Evolutionary conservation across 345 rosid species (phyloP).

Genomic region (Carallia pectinifolia): DNA sequence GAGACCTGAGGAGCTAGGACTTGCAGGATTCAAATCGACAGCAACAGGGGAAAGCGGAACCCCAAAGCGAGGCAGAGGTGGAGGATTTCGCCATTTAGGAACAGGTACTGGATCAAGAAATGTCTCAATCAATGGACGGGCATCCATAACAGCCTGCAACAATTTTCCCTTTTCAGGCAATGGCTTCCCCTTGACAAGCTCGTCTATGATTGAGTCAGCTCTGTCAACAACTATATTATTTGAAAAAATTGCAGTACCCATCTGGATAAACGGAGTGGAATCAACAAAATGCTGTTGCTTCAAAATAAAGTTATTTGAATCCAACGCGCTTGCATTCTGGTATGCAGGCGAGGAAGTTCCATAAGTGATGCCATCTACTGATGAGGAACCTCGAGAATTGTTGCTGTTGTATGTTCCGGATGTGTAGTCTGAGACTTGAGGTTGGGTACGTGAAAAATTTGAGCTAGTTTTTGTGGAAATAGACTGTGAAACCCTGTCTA

Average conservation of each 20-base stretch:
- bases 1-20: too few species aligned
- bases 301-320: neutral
- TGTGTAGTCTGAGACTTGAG: neutral
- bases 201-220: neutral
- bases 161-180: neutral
- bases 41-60: too few species aligned
- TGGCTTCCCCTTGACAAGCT: neutral
- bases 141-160: neutral
- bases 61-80: neutral
- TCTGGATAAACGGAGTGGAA: neutral
- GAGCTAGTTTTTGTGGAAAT: neutral
- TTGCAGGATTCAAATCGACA: too few species aligned
- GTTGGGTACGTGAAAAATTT: neutral
- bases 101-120: neutral
- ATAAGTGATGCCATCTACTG: neutral
- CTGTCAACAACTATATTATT: neutral
- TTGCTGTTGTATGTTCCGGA: too few species aligned
- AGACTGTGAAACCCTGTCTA: neutral
- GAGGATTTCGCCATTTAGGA: conserved; percentile 1
- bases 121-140: conserved; percentile 1
- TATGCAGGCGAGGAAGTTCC: neutral
- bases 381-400: neutral
- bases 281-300: neutral
- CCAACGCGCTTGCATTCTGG: neutral
- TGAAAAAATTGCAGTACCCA: neutral